phyloP scores from a whole-genome alignment of 2,329 filamentous ascomycete genomes.

The Cladosporium austrohemisphaericum region DNA sequence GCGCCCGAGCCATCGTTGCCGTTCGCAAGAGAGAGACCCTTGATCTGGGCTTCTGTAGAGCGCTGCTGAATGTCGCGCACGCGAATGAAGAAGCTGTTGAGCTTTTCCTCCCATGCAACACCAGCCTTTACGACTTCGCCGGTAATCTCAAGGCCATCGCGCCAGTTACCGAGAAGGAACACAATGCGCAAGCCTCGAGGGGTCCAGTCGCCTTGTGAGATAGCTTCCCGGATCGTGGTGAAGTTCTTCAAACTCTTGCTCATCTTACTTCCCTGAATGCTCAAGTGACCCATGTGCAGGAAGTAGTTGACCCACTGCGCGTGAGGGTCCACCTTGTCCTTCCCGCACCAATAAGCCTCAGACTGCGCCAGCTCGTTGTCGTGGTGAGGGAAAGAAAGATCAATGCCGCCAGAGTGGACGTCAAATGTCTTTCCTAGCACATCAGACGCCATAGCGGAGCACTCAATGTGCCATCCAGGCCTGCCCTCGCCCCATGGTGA shows the following conservation, averaged over 20 bases:
- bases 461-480: slow-evolving; percentile 96
- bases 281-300: slow-evolving; percentile 88
- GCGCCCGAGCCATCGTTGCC: slow-evolving; percentile 31
- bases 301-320: slow-evolving; percentile 92
- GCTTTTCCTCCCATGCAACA: slow-evolving; percentile 72
- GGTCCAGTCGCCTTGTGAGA: slow-evolving; percentile 67
- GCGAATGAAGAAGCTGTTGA: slow-evolving; percentile 68
- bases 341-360: slow-evolving; percentile 69
- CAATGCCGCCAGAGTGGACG: slow-evolving; percentile 88
- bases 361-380: slow-evolving; percentile 90
- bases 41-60: slow-evolving; percentile 11
- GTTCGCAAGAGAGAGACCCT: slow-evolving; percentile 14
- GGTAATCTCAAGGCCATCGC: slow-evolving; percentile 86
- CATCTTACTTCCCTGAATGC: slow-evolving; percentile 91
- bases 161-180: slow-evolving; percentile 85
- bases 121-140: slow-evolving; percentile 73
- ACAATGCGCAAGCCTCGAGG: slow-evolving; percentile 76
- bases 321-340: slow-evolving; percentile 25
- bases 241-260: slow-evolving; percentile 95
- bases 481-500: slow-evolving; percentile 84
- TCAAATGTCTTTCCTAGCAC: slow-evolving; percentile 83
- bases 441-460: slow-evolving; percentile 90
- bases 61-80: slow-evolving; percentile 45
- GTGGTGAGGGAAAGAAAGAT: slow-evolving; percentile 87
- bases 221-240: slow-evolving; percentile 81